Base-by-base conservation (phyloP, 2,329 filamentous ascomycete genomes). In the Aspergillus puulaauensis region DNA sequence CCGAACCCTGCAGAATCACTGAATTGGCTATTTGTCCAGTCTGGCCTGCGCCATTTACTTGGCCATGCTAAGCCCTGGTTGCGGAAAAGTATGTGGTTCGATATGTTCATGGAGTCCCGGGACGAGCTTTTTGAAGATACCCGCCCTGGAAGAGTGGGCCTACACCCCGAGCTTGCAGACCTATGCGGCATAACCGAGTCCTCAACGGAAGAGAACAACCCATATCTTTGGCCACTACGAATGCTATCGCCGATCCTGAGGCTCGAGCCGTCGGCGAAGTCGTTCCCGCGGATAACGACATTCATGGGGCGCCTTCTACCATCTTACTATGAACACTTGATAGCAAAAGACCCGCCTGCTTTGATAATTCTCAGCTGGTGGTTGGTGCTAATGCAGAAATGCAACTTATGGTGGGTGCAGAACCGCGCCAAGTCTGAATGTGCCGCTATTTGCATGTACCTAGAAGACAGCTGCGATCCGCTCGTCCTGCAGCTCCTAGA, bases 1-100 rank as follows among this genome's bases (percentile, higher is more conserved):
- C 56, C 63, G 3, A 60, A 72, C 33, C 68, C 70, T 1, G 57
- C 62, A 12, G 14, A n/a, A 19, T 61, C 69, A 6, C 63, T 76
- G 5, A 75, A 70, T 54, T 76, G 73, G 74, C 67, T 76, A 23
- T 61, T 64, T 2, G 60, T 76, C 15, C 73, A 76, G 56, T 63
- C 66, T 4, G 73, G 73, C 1, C 62, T 76, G 1, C 66, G 70
- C 27, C 66, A 69, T 50, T 63, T 76, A 12, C 63, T 75, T 12
- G 48, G 62, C 19, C 64, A 66, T 6, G 64, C 68, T 2, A 2
- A 6, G 0, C 61, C 60, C 21, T 72, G 67, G 64, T 53, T 75
- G 8, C 37, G 48, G 11, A 60, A 66, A 21, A 75, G 74, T 52
- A 75, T 75, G 44, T 76, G 73, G 73, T 71, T 55, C 58, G 54